Conservation (phyloP, 176 grass and related monocot genomes). For the Canna indica region DNA sequence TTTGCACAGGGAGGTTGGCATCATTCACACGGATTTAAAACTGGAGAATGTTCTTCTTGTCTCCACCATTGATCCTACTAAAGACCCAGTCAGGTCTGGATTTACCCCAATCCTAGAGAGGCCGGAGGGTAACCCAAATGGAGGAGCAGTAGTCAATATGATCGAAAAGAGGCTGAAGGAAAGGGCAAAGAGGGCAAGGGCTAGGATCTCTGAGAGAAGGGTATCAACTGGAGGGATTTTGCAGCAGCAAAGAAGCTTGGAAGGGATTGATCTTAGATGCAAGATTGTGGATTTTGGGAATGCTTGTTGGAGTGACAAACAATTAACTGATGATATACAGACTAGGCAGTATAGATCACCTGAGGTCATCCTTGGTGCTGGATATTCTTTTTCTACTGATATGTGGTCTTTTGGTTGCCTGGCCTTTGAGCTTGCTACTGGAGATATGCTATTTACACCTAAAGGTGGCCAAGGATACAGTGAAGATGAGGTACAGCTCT, state of each 20-base stretch:
- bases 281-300: conserved; percentile 99
- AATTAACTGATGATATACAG: conserved; percentile 89
- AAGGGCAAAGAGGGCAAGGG: conserved; percentile 70
- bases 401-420: conserved; percentile 95
- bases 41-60: conserved; percentile 85
- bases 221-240: conserved; percentile 38
- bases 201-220: conserved; percentile 84
- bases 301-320: conserved; percentile 86
- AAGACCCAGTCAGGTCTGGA: conserved; percentile 68
- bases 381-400: conserved; percentile 72
- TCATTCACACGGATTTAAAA: conserved; percentile 93
- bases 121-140: conserved; percentile 64
- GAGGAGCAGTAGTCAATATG: conserved; percentile 40
- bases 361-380: conserved; percentile 67
- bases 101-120: conserved; percentile 75
- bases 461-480: conserved; percentile 80
- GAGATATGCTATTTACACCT: conserved; percentile 94
- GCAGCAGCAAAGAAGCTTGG: conserved; percentile 55
- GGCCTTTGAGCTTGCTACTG: conserved; percentile 85
- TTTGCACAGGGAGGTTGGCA: conserved; percentile 75
- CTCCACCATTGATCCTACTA: conserved; percentile 79
- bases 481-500: conserved; percentile 86
- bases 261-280: conserved; percentile 79
- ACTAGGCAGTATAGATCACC: conserved; percentile 90
- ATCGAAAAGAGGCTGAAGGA: conserved; percentile 87